Percentiles rank a stretch among this genome's conserved stretches.
These are phyloP conservation scores for Annulohypoxylon maeteangense DNA, from an alignment of 495 filamentous ascomycete species.

Conservation along the genomic window DNA sequence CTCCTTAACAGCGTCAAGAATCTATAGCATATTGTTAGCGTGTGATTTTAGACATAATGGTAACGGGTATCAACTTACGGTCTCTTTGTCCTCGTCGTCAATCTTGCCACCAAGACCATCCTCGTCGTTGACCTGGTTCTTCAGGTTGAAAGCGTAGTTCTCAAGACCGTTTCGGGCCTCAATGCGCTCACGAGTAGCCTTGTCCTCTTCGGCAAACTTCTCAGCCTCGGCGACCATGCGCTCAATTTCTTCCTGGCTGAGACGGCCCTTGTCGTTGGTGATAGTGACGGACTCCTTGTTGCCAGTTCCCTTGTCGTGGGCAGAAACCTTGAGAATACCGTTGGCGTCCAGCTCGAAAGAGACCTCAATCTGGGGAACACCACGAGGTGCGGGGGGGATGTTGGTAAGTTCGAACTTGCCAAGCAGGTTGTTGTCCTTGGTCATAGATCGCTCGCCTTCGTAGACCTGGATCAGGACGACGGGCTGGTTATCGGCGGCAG, in stretches of 20 bases:
- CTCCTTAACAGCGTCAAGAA: conserved; percentile 97
- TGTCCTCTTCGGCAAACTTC: conserved; percentile 99
- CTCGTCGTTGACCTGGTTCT: conserved; percentile 99
- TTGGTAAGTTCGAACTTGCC: conserved; percentile 98
- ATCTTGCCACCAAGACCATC: conserved; percentile 98
- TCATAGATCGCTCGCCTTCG: conserved; percentile 96
- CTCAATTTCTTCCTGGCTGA: conserved; percentile 96
- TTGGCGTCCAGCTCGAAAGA: conserved; percentile 98
- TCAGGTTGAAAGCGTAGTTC: conserved; percentile 96
- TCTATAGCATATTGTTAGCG: conserved; percentile 57
- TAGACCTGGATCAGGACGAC: conserved; percentile 97
- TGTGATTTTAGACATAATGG: background rate
- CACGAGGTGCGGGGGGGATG: conserved; percentile 93
- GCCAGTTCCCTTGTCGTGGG: conserved; percentile 95
- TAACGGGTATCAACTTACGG: conserved; percentile 61
- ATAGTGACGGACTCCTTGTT: conserved; percentile 97
- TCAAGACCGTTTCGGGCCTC: conserved; percentile 94
- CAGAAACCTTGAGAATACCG: conserved; percentile 95
- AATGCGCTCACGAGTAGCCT: conserved; percentile 93
- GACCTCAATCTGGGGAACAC: conserved; percentile 97
- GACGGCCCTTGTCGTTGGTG: conserved; percentile 97
- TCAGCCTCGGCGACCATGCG: conserved; percentile 98
- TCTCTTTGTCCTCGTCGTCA: conserved; percentile 98
- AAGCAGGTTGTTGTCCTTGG: conserved; percentile 95
- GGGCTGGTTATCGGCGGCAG: conserved; percentile 97